Evolutionary conservation across 148 eudicot species (phyloP).

Genomic region (Fagopyrum homotropicum): DNA sequence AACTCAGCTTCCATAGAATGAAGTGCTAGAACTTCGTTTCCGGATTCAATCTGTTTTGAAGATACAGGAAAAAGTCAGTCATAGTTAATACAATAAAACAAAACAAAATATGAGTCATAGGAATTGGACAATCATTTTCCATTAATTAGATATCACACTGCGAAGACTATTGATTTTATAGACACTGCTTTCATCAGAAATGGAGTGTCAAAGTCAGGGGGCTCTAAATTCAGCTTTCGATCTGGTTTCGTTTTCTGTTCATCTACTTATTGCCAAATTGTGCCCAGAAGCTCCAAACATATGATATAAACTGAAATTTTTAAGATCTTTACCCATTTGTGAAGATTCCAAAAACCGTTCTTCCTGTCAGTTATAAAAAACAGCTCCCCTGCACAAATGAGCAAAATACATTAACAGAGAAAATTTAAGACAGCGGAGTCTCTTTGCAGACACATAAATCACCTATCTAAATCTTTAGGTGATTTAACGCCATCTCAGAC

Average conservation of each 20-base stretch:
- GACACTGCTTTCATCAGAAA: neutral
- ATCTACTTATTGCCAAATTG: neutral
- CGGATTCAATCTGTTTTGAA: conserved; percentile 55
- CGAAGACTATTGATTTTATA: neutral
- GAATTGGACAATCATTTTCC: neutral
- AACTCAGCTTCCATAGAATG: conserved; percentile 84
- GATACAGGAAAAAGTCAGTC: neutral
- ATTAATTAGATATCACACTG: neutral
- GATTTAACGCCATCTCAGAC: neutral
- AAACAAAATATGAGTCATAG: neutral
- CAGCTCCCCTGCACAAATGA: conserved; percentile 63
- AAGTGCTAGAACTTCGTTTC: conserved; percentile 59
- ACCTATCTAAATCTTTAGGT: neutral
- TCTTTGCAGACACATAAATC: conserved; percentile 3
- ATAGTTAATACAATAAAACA: conserved; percentile 4
- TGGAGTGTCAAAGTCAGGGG: neutral
- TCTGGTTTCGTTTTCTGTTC: neutral
- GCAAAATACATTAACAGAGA: conserved; percentile 5
- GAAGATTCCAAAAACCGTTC: conserved; percentile 88
- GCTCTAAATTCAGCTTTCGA: neutral
- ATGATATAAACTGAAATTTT: neutral
- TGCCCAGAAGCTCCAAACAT: neutral
- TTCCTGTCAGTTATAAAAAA: conserved; percentile 84
- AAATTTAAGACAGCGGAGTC: neutral
- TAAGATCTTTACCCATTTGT: conserved; percentile 66